Conservation (phyloP, 345 rosid species). For the Combretum micranthum region DNA sequence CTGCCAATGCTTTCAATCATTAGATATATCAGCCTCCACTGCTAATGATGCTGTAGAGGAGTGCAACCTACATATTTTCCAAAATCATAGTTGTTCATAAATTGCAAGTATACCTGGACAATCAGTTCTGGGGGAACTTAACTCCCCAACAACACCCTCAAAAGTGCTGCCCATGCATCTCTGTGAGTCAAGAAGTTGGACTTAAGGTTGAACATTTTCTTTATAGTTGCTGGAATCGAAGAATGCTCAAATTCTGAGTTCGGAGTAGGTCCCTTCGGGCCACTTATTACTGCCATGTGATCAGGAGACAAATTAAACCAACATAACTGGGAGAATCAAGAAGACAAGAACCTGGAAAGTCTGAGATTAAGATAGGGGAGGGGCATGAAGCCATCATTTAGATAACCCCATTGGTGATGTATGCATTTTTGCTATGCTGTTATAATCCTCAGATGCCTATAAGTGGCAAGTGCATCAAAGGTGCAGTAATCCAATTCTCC, state of each 20-base stretch:
- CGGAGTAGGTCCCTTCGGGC: slow-evolving; percentile 59
- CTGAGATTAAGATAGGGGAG: no score
- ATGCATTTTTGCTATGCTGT: no score
- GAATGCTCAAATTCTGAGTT: slow-evolving; percentile 84
- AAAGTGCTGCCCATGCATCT: slow-evolving; percentile 98
- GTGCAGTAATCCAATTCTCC: no score
- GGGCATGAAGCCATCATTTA: no score
- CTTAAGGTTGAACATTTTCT: slow-evolving; percentile 73
- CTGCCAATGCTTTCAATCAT: not conserved
- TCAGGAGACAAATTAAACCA: not conserved
- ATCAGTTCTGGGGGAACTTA: slow-evolving; percentile 73
- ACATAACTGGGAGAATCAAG: no score
- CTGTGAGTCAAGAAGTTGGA: slow-evolving; percentile 88
- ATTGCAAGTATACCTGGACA: slow-evolving; percentile 45
- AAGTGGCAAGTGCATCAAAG: no score
- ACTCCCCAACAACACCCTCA: slow-evolving; percentile 56
- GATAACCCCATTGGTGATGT: no score
- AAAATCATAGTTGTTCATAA: not conserved
- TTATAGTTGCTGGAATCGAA: slow-evolving; percentile 80
- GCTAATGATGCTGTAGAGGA: not conserved
- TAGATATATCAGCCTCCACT: not conserved
- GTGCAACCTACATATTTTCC: not conserved
- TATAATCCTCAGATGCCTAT: no score
- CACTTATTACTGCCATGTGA: slow-evolving; percentile 49
- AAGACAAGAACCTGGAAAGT: no score